Evolutionary conservation across 1,284 basidiomycete genomes (phyloP).

Genomic region (Cerioporus squamosus): DNA sequence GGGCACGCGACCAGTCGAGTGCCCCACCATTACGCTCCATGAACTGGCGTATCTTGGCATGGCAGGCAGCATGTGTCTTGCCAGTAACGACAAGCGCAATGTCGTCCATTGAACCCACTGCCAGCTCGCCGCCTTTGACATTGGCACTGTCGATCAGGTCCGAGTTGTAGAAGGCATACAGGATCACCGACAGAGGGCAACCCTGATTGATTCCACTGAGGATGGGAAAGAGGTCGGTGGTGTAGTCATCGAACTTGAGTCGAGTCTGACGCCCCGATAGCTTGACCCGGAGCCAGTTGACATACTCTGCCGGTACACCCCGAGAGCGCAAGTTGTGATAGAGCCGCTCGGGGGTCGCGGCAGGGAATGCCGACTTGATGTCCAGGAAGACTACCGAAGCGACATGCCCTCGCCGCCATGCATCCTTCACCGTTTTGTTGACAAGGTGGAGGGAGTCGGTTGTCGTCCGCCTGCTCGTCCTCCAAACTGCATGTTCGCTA

Average conservation of each 20-base stretch:
- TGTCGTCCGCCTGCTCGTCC: constrained; percentile 38
- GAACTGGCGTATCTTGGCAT: constrained; percentile 11
- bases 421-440: constrained; percentile 34
- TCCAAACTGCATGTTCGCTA: constrained; percentile 39
- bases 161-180: constrained; percentile 40
- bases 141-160: constrained; percentile 27
- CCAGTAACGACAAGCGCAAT: constrained; percentile 19
- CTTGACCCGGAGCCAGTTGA: constrained; percentile 27
- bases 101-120: constrained; percentile 38
- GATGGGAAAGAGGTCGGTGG: constrained; percentile 29
- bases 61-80: constrained; percentile 18
- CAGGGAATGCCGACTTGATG: constrained; percentile 46
- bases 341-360: constrained; percentile 32
- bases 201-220: constrained; percentile 39
- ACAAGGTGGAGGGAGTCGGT: constrained; percentile 42
- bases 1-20: constrained; percentile 26
- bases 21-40: constrained; percentile 19
- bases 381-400: constrained; percentile 41
- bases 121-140: constrained; percentile 13
- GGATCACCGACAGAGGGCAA: constrained; percentile 36
- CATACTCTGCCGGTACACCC: constrained; percentile 32
- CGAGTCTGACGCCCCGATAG: constrained; percentile 29
- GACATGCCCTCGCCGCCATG: constrained; percentile 38
- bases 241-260: constrained; percentile 37
- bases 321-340: constrained; percentile 35